Percentiles rank a stretch among this genome's conserved stretches.
phyloP scores from a whole-genome alignment of 345 rosid species.

The Erodium maritimum region DNA sequence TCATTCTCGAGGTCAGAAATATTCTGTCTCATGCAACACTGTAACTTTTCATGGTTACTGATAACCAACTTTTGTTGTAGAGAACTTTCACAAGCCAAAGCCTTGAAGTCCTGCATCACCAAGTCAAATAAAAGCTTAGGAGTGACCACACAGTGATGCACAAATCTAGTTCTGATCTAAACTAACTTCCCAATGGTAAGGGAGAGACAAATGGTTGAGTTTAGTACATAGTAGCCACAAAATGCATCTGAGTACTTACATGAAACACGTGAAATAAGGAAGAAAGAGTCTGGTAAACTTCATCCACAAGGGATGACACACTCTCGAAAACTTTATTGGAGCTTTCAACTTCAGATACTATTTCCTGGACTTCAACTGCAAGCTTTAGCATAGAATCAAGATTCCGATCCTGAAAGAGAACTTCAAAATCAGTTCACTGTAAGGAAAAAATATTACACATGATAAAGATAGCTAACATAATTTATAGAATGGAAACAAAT shows the following conservation, averaged over 20 bases:
- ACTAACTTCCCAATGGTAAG: too few relatives aligned
- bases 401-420: slow-evolving; percentile 21
- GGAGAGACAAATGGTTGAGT: too few relatives aligned
- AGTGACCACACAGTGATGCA: not conserved
- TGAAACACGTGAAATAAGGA: slow-evolving; percentile 23
- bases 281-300: slow-evolving; percentile 45
- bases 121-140: slow-evolving; percentile 5
- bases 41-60: slow-evolving; percentile 28
- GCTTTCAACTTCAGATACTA: slow-evolving; percentile 38
- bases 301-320: slow-evolving; percentile 39
- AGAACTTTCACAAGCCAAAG: slow-evolving; percentile 27
- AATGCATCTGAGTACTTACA: slow-evolving; percentile 32
- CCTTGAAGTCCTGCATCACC: slow-evolving; percentile 51
- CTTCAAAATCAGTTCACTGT: slow-evolving; percentile 12
- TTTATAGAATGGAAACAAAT: not conserved
- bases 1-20: slow-evolving; percentile 41
- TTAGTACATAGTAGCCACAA: not conserved
- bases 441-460: slow-evolving; percentile 8
- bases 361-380: slow-evolving; percentile 41
- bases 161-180: not conserved
- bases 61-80: slow-evolving; percentile 35
- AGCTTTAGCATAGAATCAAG: slow-evolving; percentile 27
- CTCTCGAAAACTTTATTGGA: slow-evolving; percentile 32
- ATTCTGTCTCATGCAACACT: slow-evolving; percentile 30
- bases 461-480: not conserved